These are phyloP conservation scores for Stephania japonica DNA, from an alignment of 164 flowering plant species.

Conservation along the genomic window DNA sequence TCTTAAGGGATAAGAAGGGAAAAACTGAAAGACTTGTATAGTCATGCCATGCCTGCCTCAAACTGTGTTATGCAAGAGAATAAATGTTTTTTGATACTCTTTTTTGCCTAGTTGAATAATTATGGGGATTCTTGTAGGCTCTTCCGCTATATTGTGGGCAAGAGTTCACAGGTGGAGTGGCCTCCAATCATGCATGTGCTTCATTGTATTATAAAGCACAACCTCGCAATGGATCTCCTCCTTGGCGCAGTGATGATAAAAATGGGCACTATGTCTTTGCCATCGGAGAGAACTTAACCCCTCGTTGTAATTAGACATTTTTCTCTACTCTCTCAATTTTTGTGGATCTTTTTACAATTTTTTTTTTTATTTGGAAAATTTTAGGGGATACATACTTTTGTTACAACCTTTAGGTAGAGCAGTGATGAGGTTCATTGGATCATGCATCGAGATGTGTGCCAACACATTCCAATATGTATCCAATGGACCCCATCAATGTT, in stretches of 20 bases:
- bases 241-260: constrained; percentile 87
- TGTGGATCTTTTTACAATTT: neutral
- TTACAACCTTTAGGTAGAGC: no score
- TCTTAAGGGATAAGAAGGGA: no score
- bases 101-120: neutral
- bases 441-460: no score
- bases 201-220: constrained; percentile 41
- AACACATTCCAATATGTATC: no score
- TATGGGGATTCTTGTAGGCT: constrained; percentile 34
- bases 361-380: no score
- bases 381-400: no score
- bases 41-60: no score
- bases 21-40: no score
- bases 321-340: neutral
- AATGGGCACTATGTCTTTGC: constrained; percentile 81
- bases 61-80: neutral
- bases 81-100: neutral
- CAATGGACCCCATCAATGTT: no score
- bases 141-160: constrained; percentile 54
- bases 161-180: constrained; percentile 41
- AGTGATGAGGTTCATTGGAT: no score
- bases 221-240: constrained; percentile 65
- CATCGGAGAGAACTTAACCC: constrained; percentile 67
- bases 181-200: constrained; percentile 39
- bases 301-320: constrained; percentile 52